Conservation (phyloP, 2,329 filamentous ascomycete genomes). For the Hyphodiscus sp. region DNA sequence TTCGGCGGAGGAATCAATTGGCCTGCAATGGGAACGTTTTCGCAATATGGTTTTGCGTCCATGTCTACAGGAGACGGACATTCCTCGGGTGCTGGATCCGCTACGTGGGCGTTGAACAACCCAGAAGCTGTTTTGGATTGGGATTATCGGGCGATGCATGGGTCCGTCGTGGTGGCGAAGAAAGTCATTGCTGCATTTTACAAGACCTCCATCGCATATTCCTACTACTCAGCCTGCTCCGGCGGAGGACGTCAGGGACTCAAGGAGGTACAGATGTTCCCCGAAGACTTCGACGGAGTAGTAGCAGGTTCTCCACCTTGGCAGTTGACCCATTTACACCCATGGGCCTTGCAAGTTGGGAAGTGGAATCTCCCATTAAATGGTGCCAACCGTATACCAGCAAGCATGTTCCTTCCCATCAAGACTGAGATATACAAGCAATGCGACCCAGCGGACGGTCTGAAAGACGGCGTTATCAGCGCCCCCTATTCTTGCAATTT, state of each 20-base stretch:
- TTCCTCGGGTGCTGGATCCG: background rate
- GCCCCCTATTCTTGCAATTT: slow-evolving; percentile 6
- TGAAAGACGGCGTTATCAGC: slow-evolving; percentile 1
- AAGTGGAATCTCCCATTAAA: background rate
- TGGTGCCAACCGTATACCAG: background rate
- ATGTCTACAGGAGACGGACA: background rate
- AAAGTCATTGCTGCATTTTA: slow-evolving; percentile 31
- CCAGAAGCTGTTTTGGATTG: slow-evolving; percentile 24
- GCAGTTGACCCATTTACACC: slow-evolving; percentile 9
- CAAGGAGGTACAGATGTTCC: slow-evolving; percentile 35
- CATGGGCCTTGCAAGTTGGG: background rate
- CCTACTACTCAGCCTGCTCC: slow-evolving; percentile 36
- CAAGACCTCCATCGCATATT: slow-evolving; percentile 24
- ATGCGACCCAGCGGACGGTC: background rate
- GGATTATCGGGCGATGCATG: slow-evolving; percentile 18
- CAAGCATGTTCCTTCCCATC: background rate
- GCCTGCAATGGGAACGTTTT: background rate
- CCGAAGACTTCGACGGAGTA: slow-evolving; percentile 38
- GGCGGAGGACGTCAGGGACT: slow-evolving; percentile 38
- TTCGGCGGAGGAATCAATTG: background rate
- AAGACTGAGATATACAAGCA: background rate
- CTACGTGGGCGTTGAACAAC: slow-evolving; percentile 4
- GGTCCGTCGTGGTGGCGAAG: slow-evolving; percentile 19
- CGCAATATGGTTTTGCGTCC: background rate
- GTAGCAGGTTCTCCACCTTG: slow-evolving; percentile 33